Percentiles rank a stretch among this genome's conserved stretches.
phyloP scores from a whole-genome alignment of 768 basidiomycete genomes.

The Tricholoma saponaceum region DNA sequence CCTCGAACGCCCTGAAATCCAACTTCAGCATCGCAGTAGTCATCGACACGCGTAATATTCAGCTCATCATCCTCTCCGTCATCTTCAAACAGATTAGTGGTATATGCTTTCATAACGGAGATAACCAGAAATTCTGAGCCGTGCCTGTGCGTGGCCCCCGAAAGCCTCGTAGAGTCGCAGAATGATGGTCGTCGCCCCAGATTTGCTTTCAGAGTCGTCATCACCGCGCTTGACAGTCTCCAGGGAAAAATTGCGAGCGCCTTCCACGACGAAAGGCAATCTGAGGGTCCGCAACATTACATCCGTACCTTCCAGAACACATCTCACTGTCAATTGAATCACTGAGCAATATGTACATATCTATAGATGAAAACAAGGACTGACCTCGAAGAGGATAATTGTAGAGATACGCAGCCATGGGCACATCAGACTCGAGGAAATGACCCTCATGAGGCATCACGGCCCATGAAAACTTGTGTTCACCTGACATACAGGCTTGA shows the following conservation, averaged over 20 bases:
- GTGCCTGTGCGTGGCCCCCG: constrained; percentile 79
- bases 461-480: constrained; percentile 84
- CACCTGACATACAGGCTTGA: constrained; percentile 36
- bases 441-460: constrained; percentile 85
- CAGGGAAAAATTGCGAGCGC: constrained; percentile 78
- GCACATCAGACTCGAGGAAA: constrained; percentile 90
- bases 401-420: constrained; percentile 74
- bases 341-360: not conserved
- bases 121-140: constrained; percentile 49
- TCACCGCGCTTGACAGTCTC: constrained; percentile 97
- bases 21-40: constrained; percentile 40
- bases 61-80: constrained; percentile 58
- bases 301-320: constrained; percentile 26
- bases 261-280: constrained; percentile 62
- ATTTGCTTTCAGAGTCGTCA: constrained; percentile 42
- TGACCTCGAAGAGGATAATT: constrained; percentile 76
- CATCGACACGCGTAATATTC: constrained; percentile 28
- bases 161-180: constrained; percentile 91
- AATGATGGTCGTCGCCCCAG: constrained; percentile 54
- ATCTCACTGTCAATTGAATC: constrained; percentile 19
- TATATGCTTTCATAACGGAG: constrained; percentile 57
- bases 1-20: constrained; percentile 82
- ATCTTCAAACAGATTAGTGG: constrained; percentile 87
- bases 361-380: constrained; percentile 14
- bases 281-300: constrained; percentile 26